phyloP scores from a whole-genome alignment of 306 rosid genomes.

The Carpinus fangiana region DNA sequence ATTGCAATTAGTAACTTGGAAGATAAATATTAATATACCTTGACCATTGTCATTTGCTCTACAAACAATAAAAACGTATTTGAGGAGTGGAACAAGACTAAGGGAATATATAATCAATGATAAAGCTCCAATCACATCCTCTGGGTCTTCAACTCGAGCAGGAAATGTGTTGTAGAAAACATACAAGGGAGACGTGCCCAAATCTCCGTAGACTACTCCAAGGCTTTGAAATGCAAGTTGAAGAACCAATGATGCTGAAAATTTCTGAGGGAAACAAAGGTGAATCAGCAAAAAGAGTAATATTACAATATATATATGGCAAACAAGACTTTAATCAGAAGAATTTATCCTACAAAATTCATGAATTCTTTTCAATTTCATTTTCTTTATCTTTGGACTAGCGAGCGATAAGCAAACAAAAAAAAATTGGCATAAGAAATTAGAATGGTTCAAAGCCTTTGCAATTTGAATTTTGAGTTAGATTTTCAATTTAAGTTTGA shows the following conservation, averaged over 20 bases:
- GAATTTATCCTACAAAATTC: neutral
- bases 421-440: neutral
- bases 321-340: neutral
- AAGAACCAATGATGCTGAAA: slow-evolving; percentile 73
- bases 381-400: neutral
- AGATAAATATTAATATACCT: slow-evolving; percentile 52
- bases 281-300: slow-evolving; percentile 33
- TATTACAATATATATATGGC: neutral
- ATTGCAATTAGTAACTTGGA: neutral
- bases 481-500: neutral
- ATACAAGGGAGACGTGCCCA: slow-evolving; percentile 97
- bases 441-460: neutral
- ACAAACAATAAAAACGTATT: slow-evolving; percentile 80
- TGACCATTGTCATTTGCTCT: slow-evolving; percentile 98
- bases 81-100: slow-evolving; percentile 90
- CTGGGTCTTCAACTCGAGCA: slow-evolving; percentile 58
- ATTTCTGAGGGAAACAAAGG: slow-evolving; percentile 61
- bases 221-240: slow-evolving; percentile 97
- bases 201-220: slow-evolving; percentile 96
- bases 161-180: slow-evolving; percentile 97
- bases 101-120: slow-evolving; percentile 97
- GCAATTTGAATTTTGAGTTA: neutral
- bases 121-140: slow-evolving; percentile 92
- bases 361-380: neutral
- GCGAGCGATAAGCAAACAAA: neutral